Evolutionary conservation across 805 yeast species (phyloP), one percentile per base, ranked within the genome.

Genomic region (Metschnikowia reukaufii): DNA sequence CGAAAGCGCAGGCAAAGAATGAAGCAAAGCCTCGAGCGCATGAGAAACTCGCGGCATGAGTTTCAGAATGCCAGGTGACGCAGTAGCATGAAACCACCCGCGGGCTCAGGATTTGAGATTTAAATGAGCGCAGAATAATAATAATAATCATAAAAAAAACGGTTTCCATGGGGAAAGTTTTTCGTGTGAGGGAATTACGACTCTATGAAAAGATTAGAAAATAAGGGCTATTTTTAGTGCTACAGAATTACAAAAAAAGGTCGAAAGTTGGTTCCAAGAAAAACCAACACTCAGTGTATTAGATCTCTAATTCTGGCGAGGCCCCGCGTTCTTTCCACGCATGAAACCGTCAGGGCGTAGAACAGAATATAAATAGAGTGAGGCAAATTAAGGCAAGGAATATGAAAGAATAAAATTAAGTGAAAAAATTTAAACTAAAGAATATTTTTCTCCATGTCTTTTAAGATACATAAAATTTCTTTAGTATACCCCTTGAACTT

Each of bases 11-110:
- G 27, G 38, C 39, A 21, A 39, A 12, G 40, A 27, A 8, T 25
- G 39, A 45, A 38, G 49, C 35, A 41, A 35, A 34, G 36, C n/a
- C n/a, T n/a, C 23, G 33, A 35, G 39, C 37, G 49, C 42, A 42
- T 38, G 35, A 21, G 46, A 33, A 45, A 29, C 36, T 25, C 40
- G 15, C 36, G 12, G 36, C 44, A 27, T 20, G 20, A 12, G 45
- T 40, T 36, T 48, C 45, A 43, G 44, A 42, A 41, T 45, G 44
- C 20, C 16, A 31, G 42, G 39, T 41, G 45, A 36, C 33, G 49
- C 49, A 45, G 31, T 16, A 36, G 31, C 25, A n/a, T 40, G 49
- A 45, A 41, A 41, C 49, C 34, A 17, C 34, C 8, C 31, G 31
- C 21, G 21, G 21, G 29, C 29, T 9, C 29, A 13, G 12, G 29